These are phyloP conservation scores for Hordeum vulgare DNA, from an alignment of 176 grass and related monocot genomes.

Conservation along the genomic window DNA sequence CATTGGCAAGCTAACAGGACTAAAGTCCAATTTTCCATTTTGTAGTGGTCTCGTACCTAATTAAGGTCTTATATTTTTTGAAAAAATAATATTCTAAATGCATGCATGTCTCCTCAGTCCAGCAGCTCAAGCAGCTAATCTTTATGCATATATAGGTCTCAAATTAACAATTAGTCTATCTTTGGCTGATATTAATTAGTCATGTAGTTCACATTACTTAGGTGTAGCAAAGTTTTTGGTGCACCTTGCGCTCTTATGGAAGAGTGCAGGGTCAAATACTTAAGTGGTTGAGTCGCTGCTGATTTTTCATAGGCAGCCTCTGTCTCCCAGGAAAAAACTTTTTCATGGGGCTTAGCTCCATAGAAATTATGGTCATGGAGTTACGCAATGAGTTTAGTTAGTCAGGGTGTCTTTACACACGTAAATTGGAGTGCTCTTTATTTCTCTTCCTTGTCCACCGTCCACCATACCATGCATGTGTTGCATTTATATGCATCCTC, in stretches of 20 bases:
- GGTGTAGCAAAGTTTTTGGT: neutral
- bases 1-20: constrained; percentile 21
- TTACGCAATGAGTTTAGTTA: neutral
- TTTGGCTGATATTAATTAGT: neutral
- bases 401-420: neutral
- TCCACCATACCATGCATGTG: neutral
- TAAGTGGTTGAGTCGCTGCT: constrained; percentile 27
- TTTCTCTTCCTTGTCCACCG: neutral
- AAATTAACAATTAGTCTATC: neutral
- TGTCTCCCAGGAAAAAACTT: neutral
- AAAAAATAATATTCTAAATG: neutral
- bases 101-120: neutral
- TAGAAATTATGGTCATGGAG: constrained; percentile 10
- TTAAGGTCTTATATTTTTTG: neutral
- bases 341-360: constrained; percentile 11
- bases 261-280: constrained; percentile 10
- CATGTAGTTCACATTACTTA: constrained; percentile 8
- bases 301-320: constrained; percentile 41
- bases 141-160: constrained; percentile 18
- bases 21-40: constrained; percentile 23
- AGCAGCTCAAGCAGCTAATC: neutral
- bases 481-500: neutral
- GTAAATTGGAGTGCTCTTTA: neutral
- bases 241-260: constrained; percentile 23
- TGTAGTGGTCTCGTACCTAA: neutral